Conservation (phyloP, 116 monocot species). For the Papilionanthe hybrid region DNA sequence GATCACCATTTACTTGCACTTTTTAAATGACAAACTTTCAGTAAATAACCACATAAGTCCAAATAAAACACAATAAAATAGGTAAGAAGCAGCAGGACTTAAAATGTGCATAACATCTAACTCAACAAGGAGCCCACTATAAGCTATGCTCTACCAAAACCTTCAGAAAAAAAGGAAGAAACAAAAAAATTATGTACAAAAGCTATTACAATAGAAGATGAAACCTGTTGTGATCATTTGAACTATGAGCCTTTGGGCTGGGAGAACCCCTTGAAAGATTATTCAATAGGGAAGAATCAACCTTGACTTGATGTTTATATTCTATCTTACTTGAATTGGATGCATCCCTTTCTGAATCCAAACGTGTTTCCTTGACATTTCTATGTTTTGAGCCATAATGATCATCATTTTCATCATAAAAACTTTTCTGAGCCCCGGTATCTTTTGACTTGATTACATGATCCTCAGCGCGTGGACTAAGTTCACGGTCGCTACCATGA, state of each 20-base stretch:
- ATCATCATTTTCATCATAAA: constrained; percentile 43
- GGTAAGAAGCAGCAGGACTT: no score
- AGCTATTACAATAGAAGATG: background rate
- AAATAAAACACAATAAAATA: no score
- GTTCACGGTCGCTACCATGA: constrained; percentile 47
- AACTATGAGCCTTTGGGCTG: constrained; percentile 20
- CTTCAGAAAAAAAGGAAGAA: no score
- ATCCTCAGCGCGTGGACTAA: constrained; percentile 37
- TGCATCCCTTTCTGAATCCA: constrained; percentile 26
- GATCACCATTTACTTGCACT: no score
- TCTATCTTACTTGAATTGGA: constrained; percentile 20
- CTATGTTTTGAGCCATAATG: constrained; percentile 27
- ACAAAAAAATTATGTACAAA: no score
- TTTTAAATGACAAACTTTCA: no score
- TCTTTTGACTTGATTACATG: constrained; percentile 29
- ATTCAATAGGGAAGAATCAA: constrained; percentile 9
- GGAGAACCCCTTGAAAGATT: constrained; percentile 14
- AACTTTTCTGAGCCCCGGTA: constrained; percentile 53
- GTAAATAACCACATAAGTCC: no score
- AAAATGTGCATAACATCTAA: no score
- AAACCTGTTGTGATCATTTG: constrained; percentile 38
- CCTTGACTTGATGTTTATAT: constrained; percentile 12
- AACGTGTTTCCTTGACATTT: constrained; percentile 32
- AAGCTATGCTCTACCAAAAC: no score
- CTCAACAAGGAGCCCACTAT: no score